Evolutionary conservation across 306 rosid species (phyloP), one percentile per base, ranked within the genome.

Genomic region (Inga laurina): DNA sequence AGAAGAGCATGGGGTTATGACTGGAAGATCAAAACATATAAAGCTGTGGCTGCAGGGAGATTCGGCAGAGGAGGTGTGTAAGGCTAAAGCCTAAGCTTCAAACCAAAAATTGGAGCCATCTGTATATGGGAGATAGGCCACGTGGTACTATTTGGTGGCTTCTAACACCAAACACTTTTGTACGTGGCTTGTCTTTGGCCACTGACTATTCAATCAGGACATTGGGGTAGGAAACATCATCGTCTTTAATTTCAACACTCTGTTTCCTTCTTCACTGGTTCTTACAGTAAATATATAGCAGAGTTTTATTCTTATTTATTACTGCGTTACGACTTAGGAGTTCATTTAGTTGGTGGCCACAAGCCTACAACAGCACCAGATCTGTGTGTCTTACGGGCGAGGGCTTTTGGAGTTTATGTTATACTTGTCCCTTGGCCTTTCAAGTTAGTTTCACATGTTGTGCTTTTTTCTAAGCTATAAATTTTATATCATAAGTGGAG

Each of bases 1-100:
- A 30, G 15, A 90, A 82, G 91, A 90, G 86, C 85, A 75, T 54
- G 66, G 52, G 48, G 69, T 76, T 65, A 51, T 76, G 83, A n/a
- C 30, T 3, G 65, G 69, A 65, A 30, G 71, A 32, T 22, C 68
- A 27, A 65, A 65, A 32, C 44, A 65, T 7, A 30, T 15, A 65
- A 65, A 65, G 71, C n/a, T 32, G 6, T 64, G 70, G 70, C 69
- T 64, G 70, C 3, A 30, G 43, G 61, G 72, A 83, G 84, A 88
- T 86, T 91, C 91, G 86, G 32, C 12, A 8, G 54, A 49, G 48
- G 10, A 35, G 34, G 61, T 52, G 54, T 65, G 56, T 12, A 49
- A 21, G 66, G 82, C 21, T 12, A 70, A 69, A 10, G 11, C 35
- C 37, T 18, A 0, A 8, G 32, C 82, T 6, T 11, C 44, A 3